A percentile compares a stretch with the other conserved stretches of the same genome.
Conservation (phyloP, 2,329 filamentous ascomycete species). For the Ilyonectria mors-panacis region DNA sequence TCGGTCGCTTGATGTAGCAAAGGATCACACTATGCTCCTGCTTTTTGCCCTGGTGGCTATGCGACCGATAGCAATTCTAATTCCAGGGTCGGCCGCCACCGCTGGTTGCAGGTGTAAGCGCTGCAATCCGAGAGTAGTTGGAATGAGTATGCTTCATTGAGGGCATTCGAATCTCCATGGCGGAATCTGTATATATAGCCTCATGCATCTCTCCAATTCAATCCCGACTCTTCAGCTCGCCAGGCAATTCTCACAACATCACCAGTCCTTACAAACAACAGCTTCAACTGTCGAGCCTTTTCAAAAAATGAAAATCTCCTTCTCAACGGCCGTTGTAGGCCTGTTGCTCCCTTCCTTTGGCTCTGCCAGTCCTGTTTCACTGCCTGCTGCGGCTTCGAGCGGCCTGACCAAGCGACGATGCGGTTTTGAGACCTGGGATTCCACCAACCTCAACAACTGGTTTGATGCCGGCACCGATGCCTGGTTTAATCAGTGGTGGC, state of each 20-base stretch:
- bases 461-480: conserved; percentile 10
- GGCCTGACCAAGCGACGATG: neutral
- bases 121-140: neutral
- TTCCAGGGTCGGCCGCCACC: neutral
- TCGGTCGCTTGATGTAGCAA: neutral
- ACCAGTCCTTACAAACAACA: neutral
- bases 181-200: neutral
- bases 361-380: neutral
- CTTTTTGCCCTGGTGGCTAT: neutral
- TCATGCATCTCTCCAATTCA: neutral
- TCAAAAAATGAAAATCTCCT: conserved; percentile 4
- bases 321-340: conserved; percentile 3
- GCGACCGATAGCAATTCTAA: neutral
- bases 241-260: neutral
- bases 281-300: neutral
- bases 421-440: conserved; percentile 15
- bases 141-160: neutral
- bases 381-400: neutral
- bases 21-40: neutral
- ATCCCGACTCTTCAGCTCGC: neutral
- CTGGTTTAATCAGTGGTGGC: conserved; percentile 15
- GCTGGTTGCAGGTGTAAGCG: neutral
- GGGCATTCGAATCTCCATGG: neutral
- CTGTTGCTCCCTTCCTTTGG: conserved; percentile 1
- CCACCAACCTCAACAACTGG: conserved; percentile 17